phyloP scores from a whole-genome alignment of 2,329 filamentous ascomycete species.

The Pestalotiopsis sp. region DNA sequence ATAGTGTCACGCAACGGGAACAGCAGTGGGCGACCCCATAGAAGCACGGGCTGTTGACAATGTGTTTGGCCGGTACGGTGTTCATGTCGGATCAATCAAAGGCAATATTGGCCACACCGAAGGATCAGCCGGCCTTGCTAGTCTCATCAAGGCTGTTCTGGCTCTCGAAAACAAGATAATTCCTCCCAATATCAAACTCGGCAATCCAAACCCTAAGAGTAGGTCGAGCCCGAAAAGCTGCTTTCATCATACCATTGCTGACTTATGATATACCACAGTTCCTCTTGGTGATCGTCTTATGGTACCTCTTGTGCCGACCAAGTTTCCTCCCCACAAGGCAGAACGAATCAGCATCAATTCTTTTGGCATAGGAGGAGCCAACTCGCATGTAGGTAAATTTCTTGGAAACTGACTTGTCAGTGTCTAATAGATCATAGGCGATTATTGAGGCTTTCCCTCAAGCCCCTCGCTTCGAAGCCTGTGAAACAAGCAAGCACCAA shows the following conservation, averaged over 20 bases:
- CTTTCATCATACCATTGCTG: not conserved
- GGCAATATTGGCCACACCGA: conserved; percentile 40
- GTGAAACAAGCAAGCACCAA: too few species aligned
- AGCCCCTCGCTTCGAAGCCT: not conserved
- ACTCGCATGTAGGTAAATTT: conserved; percentile 23
- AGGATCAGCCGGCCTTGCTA: conserved; percentile 26
- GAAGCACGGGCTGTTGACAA: conserved; percentile 26
- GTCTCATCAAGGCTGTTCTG: conserved; percentile 25
- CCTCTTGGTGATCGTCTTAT: not conserved
- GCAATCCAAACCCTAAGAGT: conserved; percentile 27
- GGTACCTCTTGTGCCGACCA: not conserved
- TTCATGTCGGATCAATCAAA: conserved; percentile 28
- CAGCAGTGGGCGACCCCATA: conserved; percentile 23
- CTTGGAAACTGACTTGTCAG: not conserved
- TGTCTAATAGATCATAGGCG: too few species aligned
- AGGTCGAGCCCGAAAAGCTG: not conserved
- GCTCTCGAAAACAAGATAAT: conserved; percentile 23
- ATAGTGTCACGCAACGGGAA: conserved; percentile 29
- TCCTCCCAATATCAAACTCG: conserved; percentile 34
- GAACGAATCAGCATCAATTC: conserved; percentile 29
- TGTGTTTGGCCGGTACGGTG: conserved; percentile 16
- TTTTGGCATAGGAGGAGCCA: conserved; percentile 31
- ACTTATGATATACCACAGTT: not conserved
- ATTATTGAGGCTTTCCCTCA: not conserved
- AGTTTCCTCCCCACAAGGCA: not conserved